Conservation (phyloP, 1,284 basidiomycete genomes). For the Moniliella sp. region DNA sequence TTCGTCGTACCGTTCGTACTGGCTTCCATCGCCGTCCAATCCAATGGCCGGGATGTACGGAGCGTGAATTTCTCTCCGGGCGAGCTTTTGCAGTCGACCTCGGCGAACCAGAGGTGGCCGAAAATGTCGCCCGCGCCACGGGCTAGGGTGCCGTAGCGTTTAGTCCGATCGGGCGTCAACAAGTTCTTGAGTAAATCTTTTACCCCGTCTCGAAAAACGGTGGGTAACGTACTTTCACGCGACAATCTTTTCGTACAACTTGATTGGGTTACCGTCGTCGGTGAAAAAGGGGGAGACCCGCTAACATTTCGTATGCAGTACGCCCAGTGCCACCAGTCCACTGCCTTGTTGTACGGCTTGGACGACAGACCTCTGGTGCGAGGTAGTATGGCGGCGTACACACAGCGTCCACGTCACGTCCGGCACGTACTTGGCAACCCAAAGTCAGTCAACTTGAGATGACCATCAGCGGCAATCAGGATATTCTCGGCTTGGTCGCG, state of each 20-base stretch:
- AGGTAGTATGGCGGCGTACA: conserved; percentile 60
- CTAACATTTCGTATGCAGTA: conserved; percentile 34
- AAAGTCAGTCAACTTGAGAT: conserved; percentile 95
- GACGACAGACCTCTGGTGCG: conserved; percentile 46
- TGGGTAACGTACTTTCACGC: too few species aligned
- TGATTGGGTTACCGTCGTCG: conserved; percentile 45
- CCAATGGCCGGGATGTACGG: too few species aligned
- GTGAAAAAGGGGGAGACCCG: conserved; percentile 29
- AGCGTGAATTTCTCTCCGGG: too few species aligned
- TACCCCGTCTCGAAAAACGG: too few species aligned
- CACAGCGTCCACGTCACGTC: conserved; percentile 92
- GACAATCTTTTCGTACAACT: conserved; percentile 82
- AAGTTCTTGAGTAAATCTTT: conserved; percentile 38
- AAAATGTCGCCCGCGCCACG: conserved; percentile 38
- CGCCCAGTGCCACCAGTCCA: conserved; percentile 98
- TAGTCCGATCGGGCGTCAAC: conserved; percentile 37
- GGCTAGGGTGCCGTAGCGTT: conserved; percentile 37
- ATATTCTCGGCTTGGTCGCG: conserved; percentile 95
- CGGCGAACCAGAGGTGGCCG: conserved; percentile 37
- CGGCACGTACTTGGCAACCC: conserved; percentile 75
- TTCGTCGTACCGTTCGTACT: too few species aligned
- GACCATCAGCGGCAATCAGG: conserved; percentile 71
- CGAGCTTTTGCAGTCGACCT: conserved; percentile 30
- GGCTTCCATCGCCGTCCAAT: too few species aligned
- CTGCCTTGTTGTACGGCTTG: conserved; percentile 83